Evolutionary conservation across 345 rosid genomes (phyloP).

Genomic region (Linum lewisii): DNA sequence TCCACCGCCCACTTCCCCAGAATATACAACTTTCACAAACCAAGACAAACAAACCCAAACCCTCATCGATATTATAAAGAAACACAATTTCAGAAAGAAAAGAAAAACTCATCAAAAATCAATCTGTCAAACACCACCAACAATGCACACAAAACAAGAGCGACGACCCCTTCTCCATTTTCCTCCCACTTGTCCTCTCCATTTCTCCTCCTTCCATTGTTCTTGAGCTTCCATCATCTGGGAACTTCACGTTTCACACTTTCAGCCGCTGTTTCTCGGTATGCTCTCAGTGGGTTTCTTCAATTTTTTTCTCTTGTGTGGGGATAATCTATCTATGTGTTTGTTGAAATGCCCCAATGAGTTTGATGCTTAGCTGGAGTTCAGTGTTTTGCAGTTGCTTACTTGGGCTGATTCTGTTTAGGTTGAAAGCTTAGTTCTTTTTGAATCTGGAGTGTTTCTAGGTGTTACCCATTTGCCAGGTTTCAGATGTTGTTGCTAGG

Average conservation of each 20-base stretch:
- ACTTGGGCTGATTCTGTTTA: background rate
- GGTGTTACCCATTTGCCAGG: background rate
- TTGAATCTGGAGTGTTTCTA: constrained; percentile 2
- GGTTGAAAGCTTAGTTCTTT: constrained; percentile 4
- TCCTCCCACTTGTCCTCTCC: background rate
- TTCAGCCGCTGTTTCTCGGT: background rate
- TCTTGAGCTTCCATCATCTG: background rate
- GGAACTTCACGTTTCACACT: background rate
- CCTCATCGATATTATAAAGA: no score
- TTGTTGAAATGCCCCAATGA: background rate
- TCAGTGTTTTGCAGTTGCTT: background rate
- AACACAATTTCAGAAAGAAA: background rate
- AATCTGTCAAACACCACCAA: background rate
- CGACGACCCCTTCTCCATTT: background rate
- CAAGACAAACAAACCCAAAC: background rate
- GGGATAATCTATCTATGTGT: background rate
- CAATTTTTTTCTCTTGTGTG: background rate
- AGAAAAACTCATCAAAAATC: background rate
- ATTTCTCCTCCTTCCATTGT: background rate
- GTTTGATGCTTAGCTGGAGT: background rate
- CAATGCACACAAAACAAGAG: background rate
- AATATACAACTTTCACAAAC: background rate
- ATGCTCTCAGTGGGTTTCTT: background rate
- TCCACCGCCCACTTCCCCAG: constrained; percentile 1
- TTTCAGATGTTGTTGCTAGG: constrained; percentile 6